Evolutionary conservation across 768 basidiomycete genomes (phyloP).

Genomic region (Scleroderma citrinum): DNA sequence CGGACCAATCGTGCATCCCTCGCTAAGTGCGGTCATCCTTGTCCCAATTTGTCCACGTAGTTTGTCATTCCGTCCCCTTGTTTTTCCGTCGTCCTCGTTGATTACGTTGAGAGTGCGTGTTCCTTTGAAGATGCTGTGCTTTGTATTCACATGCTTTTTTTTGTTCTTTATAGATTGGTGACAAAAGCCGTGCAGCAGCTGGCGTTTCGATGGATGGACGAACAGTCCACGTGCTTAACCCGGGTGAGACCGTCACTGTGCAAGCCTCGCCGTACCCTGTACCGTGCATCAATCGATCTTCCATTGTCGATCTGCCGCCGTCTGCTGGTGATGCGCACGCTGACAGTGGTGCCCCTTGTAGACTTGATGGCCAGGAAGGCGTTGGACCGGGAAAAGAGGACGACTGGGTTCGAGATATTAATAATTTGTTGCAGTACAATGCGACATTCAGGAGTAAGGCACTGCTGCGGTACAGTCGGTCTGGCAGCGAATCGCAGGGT

Average conservation of each 20-base stretch:
- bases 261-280: slow-evolving; percentile 85
- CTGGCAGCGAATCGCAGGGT: slow-evolving; percentile 5
- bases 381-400: slow-evolving; percentile 78
- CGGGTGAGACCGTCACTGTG: slow-evolving; percentile 82
- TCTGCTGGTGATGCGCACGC: neutral
- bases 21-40: slow-evolving; percentile 80
- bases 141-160: slow-evolving; percentile 5
- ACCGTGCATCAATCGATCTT: slow-evolving; percentile 87
- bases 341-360: neutral
- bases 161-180: slow-evolving; percentile 57
- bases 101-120: slow-evolving; percentile 63
- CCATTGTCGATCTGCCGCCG: slow-evolving; percentile 44
- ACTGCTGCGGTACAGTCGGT: slow-evolving; percentile 66
- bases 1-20: slow-evolving; percentile 94
- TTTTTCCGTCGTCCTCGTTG: slow-evolving; percentile 78
- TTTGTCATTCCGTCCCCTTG: slow-evolving; percentile 85
- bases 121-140: neutral
- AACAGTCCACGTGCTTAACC: slow-evolving; percentile 72
- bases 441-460: slow-evolving; percentile 90
- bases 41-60: slow-evolving; percentile 96
- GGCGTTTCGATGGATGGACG: slow-evolving; percentile 94
- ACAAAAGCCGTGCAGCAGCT: slow-evolving; percentile 77
- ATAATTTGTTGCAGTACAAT: slow-evolving; percentile 91
- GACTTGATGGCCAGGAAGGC: slow-evolving; percentile 43
- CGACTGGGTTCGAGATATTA: slow-evolving; percentile 97